Conservation (phyloP, 345 rosid species). For the Citrus sinensis region DVS_A1.0 CM039164.1:22284001-22284500, state of each 20-base stretch:
- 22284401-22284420: no score
- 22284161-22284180: conserved; percentile 6
- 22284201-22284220: conserved; percentile 16
- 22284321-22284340: not conserved
- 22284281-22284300: conserved; percentile 72
- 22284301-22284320: conserved; percentile 68
- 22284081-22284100: conserved; percentile 29
- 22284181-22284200: conserved; percentile 24
- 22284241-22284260: conserved; percentile 58
- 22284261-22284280: conserved; percentile 77
- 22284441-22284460: no score
- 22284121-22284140: conserved; percentile 21
- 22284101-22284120: conserved; percentile 34
- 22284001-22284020: conserved; percentile 40
- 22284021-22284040: conserved; percentile 58
- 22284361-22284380: fast-evolving
- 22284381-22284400: not conserved
- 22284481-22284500: no score
- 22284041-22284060: conserved; percentile 55
- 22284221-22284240: conserved; percentile 29
- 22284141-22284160: no score
- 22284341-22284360: not conserved
- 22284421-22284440: no score
- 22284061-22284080: conserved; percentile 26
- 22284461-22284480: no score